Evolutionary conservation across 1,284 basidiomycete species (phyloP).

Genomic region (Malassezia vespertilionis): DNA sequence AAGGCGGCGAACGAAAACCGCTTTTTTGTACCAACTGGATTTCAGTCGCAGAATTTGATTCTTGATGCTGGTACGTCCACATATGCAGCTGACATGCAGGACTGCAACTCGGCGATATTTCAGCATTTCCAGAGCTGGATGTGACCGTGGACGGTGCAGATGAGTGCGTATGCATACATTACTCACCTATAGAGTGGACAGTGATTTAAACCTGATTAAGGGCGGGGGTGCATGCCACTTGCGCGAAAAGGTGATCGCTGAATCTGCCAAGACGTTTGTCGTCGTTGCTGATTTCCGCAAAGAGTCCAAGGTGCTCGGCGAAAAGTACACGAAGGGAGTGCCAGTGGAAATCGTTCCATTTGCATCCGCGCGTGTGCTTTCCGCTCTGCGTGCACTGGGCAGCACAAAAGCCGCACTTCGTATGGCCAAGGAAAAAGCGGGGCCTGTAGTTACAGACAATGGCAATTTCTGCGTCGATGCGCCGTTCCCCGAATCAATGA

Average conservation of each 20-base stretch:
- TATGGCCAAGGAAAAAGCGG: constrained; percentile 57
- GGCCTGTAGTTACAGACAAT: constrained; percentile 91
- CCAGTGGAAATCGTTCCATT: constrained; percentile 95
- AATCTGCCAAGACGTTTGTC: constrained; percentile 77
- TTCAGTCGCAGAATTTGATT: constrained; percentile 92
- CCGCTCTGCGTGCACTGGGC: constrained; percentile 34
- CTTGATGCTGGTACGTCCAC: constrained; percentile 54
- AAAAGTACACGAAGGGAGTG: constrained; percentile 72
- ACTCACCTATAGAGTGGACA: constrained; percentile 60
- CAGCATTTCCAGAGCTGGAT: constrained; percentile 63
- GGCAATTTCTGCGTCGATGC: constrained; percentile 44
- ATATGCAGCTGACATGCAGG: constrained; percentile 9
- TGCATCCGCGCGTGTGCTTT: constrained; percentile 67
- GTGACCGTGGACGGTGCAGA: constrained; percentile 96
- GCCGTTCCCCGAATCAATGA: constrained; percentile 31
- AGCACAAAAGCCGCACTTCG: constrained; percentile 27
- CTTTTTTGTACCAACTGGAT: constrained; percentile 54
- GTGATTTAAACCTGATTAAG: constrained; percentile 83
- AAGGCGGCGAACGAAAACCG: constrained; percentile 58
- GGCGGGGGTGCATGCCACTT: constrained; percentile 94
- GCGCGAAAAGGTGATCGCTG: constrained; percentile 86
- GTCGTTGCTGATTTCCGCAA: constrained; percentile 90
- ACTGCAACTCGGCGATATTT: constrained; percentile 74
- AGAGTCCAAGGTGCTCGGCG: constrained; percentile 65
- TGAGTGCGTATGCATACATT: constrained; percentile 52